Base-by-base conservation (phyloP, 2,329 filamentous ascomycete species). In the Fusarium goolgardi region DNA sequence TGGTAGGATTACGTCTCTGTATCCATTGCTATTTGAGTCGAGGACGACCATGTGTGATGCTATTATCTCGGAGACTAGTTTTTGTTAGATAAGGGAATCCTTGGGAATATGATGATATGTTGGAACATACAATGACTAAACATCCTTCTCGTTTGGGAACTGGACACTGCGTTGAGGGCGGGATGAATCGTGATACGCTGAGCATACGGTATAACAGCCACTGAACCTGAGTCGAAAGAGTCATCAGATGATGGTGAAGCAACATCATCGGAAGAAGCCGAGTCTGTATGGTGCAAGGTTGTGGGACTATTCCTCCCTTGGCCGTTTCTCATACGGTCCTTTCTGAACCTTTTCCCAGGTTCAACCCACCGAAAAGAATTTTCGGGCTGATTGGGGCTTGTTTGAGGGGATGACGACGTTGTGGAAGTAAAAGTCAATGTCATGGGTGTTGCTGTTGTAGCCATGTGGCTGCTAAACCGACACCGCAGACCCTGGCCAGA, bases 1-100 rank as follows among this genome's bases (percentile, higher is more conserved):
- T 3, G 80, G 79, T 4, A 81, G 70, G 9, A 81, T 74, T 13
- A 80, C 56, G 8, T 80, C 70, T 25, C 79, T 72, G 41, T 81
- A 81, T 16, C 79, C 80, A 37, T 81, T 81, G 11, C 61, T 71
- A 0, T 70, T 49, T 7, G 66, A 73, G 55, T 81, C 79, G 12
- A 80, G 63, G 0, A 81, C 75, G 2, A 81, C 78, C 79, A 81
- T 81, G 21, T 76, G 74, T 1, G 78, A 76, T 0, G 80, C 79
- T 12, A 81, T 75, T 13, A 57, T 74, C 20, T 77, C 70, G 6
- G 79, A 77, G 44, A 81, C 78, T 80, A 5, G 1, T 4, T 1
- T 1, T 1, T 7, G 34, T 55, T 50, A 70, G 59, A 21, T 6
- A 3, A 2, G 1, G 2, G 3, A 0, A 9, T 1, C 3, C 0